Conservation (phyloP, 352 stramenopile genomes). For the Globisporangium carolinianum region DNA sequence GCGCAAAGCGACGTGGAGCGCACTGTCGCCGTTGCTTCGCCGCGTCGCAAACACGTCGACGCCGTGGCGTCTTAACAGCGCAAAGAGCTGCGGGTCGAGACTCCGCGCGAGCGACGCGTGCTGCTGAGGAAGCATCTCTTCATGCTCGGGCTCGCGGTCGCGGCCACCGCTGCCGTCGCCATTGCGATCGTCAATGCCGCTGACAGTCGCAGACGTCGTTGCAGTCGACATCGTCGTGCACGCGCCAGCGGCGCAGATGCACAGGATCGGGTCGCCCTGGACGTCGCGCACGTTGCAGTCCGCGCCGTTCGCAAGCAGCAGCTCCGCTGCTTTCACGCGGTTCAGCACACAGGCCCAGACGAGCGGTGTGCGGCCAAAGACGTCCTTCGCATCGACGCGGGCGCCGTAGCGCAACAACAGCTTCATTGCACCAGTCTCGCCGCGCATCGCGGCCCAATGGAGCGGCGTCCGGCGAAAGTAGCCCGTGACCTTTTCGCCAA, state of each 20-base stretch:
- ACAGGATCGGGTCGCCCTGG: constrained; percentile 58
- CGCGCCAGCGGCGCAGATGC: constrained; percentile 49
- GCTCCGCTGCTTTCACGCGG: constrained; percentile 44
- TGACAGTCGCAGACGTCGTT: neutral
- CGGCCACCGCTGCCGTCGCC: constrained; percentile 20
- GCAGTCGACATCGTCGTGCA: constrained; percentile 17
- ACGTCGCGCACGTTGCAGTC: constrained; percentile 55
- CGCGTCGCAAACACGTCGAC: constrained; percentile 51
- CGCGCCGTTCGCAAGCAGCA: constrained; percentile 45
- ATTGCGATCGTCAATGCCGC: constrained; percentile 14
- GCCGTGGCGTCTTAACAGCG: constrained; percentile 35
- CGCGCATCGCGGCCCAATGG: constrained; percentile 78
- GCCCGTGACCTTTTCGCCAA: constrained; percentile 64
- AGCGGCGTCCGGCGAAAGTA: constrained; percentile 66
- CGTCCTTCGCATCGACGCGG: constrained; percentile 47
- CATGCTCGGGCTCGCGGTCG: constrained; percentile 16
- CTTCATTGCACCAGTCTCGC: constrained; percentile 44
- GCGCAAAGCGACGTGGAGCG: constrained; percentile 67
- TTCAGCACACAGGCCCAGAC: constrained; percentile 74
- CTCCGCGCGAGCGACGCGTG: constrained; percentile 22
- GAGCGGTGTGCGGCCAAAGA: constrained; percentile 63
- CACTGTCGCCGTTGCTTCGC: constrained; percentile 59
- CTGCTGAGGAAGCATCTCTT: constrained; percentile 1
- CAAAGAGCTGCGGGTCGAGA: constrained; percentile 48
- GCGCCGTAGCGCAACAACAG: constrained; percentile 57